These are phyloP conservation scores for Pulveroboletus ravenelii DNA, from an alignment of 768 basidiomycete species.

Conservation along the genomic window DNA sequence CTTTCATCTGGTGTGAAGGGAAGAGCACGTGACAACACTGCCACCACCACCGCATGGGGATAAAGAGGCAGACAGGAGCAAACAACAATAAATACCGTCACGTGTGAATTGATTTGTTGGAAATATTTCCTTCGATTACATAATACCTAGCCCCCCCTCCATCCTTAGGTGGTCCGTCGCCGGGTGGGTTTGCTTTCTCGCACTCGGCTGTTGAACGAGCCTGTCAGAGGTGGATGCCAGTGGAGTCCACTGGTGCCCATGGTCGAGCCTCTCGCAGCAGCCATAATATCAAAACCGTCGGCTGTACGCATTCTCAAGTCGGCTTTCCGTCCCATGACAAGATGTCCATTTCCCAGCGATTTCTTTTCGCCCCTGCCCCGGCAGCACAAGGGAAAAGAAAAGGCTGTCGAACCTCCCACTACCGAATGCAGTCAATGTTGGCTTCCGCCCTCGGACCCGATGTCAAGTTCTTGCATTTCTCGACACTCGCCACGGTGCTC, in stretches of 20 bases:
- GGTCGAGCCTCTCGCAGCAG: constrained; percentile 60
- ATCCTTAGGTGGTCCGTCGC: not conserved
- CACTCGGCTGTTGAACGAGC: not conserved
- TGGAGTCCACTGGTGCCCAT: constrained; percentile 37
- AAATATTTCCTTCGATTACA: constrained; percentile 11
- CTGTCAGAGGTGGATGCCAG: not conserved
- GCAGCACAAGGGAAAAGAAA: constrained; percentile 52
- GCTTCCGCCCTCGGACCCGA: constrained; percentile 5
- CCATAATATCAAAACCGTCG: constrained; percentile 39
- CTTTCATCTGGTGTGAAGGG: too few species aligned
- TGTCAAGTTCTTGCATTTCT: constrained; percentile 41
- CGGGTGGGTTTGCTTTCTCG: constrained; percentile 8
- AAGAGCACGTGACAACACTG: too few species aligned
- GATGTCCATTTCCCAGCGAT: constrained; percentile 36
- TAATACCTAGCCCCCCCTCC: constrained; percentile 5
- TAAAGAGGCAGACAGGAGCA: too few species aligned
- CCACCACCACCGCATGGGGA: too few species aligned
- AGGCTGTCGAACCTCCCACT: constrained; percentile 29
- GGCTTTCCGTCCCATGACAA: constrained; percentile 28
- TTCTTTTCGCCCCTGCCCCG: constrained; percentile 56
- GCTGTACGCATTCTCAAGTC: constrained; percentile 26
- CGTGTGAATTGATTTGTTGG: not conserved
- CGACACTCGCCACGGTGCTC: constrained; percentile 48
- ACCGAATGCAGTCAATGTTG: constrained; percentile 29
- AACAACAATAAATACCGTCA: not conserved